phyloP scores from a whole-genome alignment of 768 basidiomycete species.

The Thelephora ganbajun region DNA sequence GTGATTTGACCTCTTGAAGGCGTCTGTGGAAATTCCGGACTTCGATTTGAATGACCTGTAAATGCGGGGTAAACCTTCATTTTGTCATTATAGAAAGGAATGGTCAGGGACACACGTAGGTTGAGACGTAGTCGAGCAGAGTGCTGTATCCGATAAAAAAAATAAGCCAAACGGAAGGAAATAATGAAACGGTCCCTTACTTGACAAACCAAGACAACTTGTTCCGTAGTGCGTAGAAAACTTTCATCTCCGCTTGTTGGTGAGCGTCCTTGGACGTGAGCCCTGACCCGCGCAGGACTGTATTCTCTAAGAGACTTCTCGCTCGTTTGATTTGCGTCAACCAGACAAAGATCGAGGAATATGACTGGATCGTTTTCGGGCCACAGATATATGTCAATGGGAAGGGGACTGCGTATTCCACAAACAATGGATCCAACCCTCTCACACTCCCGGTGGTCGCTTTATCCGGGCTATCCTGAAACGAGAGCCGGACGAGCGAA shows the following conservation, averaged over 20 bases:
- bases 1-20: constrained; percentile 38
- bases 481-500: constrained; percentile 59
- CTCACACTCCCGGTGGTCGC: constrained; percentile 41
- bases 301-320: constrained; percentile 55
- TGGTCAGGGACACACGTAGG: constrained; percentile 34
- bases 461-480: constrained; percentile 35
- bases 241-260: constrained; percentile 38
- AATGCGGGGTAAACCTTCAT: not conserved
- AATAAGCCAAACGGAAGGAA: not conserved
- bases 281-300: constrained; percentile 39
- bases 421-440: constrained; percentile 47
- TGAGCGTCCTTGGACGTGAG: constrained; percentile 21
- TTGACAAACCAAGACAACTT: constrained; percentile 78
- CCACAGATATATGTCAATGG: constrained; percentile 71
- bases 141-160: constrained; percentile 25
- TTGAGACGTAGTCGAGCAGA: constrained; percentile 57
- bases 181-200: constrained; percentile 27
- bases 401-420: constrained; percentile 77
- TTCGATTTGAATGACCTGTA: constrained; percentile 56
- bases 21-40: constrained; percentile 43
- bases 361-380: constrained; percentile 37
- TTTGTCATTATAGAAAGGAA: not conserved
- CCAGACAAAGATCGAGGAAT: constrained; percentile 57
- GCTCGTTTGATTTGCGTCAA: constrained; percentile 63
- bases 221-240: constrained; percentile 63